Evolutionary conservation across 345 rosid genomes (phyloP).

Genomic region (Murraya paniculata): DNA sequence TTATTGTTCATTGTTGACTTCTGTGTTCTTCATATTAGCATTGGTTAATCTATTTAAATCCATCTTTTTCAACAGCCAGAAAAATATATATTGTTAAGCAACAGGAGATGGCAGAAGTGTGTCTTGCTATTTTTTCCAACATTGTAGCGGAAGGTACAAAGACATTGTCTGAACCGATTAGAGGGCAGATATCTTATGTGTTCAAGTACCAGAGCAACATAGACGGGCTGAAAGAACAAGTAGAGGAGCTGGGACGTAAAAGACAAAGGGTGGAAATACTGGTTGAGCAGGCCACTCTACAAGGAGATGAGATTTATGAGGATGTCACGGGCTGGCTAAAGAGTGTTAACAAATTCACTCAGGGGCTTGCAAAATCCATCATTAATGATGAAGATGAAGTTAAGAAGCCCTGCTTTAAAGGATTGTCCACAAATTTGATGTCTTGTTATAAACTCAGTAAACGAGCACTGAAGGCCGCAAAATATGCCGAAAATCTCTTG

Average conservation of each 20-base stretch:
- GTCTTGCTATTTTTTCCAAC: no score
- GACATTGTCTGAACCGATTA: neutral
- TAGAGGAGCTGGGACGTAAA: neutral
- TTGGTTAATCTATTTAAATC: no score
- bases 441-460: neutral
- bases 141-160: neutral
- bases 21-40: no score
- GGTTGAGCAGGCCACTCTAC: neutral
- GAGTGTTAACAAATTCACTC: neutral
- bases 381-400: neutral
- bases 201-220: slow-evolving; percentile 1
- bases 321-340: neutral
- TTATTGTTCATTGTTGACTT: no score
- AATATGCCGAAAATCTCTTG: neutral
- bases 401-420: neutral
- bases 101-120: no score
- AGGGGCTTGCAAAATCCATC: neutral
- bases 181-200: neutral
- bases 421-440: neutral
- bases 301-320: neutral
- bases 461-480: neutral
- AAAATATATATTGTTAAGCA: no score
- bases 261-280: neutral
- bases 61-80: no score
- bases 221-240: neutral